These are phyloP conservation scores for Claviceps sp. DNA, from an alignment of 2,329 filamentous ascomycete species.

Conservation along the genomic window DNA sequence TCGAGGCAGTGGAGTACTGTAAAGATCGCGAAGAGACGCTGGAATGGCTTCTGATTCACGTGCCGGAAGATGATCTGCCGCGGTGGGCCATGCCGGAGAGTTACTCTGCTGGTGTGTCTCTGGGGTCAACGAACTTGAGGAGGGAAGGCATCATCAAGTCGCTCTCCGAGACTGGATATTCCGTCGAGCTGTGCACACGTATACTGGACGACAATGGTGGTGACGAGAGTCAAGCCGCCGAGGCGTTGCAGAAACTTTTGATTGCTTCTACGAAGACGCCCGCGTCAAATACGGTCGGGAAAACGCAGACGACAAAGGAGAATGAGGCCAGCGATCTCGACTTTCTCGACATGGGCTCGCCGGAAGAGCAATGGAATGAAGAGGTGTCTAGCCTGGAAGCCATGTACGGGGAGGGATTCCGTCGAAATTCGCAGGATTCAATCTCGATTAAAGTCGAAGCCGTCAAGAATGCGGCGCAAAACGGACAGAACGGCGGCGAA, in stretches of 20 bases:
- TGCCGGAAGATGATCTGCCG: constrained; percentile 93
- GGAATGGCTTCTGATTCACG: constrained; percentile 92
- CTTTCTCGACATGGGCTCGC: constrained; percentile 34
- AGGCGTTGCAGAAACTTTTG: constrained; percentile 53
- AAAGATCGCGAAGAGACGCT: constrained; percentile 86
- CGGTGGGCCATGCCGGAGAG: constrained; percentile 82
- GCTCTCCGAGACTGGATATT: constrained; percentile 72
- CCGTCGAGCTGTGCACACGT: constrained; percentile 68
- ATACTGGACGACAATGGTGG: constrained; percentile 56
- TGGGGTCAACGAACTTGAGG: constrained; percentile 70
- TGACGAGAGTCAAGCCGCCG: constrained; percentile 66
- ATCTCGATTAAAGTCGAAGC: constrained; percentile 57
- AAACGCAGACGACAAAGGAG: neutral
- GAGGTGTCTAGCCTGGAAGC: constrained; percentile 75
- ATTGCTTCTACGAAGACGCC: constrained; percentile 11
- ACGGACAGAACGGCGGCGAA: constrained; percentile 32
- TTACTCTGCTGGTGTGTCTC: constrained; percentile 79
- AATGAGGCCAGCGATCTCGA: constrained; percentile 18
- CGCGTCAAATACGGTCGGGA: neutral
- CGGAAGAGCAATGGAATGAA: constrained; percentile 64
- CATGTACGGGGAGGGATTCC: constrained; percentile 68
- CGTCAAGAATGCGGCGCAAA: constrained; percentile 35
- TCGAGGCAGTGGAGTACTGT: constrained; percentile 77
- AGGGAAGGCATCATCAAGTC: constrained; percentile 73
- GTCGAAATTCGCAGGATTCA: constrained; percentile 43